phyloP scores from a whole-genome alignment of 805 yeast species.

The Saccharomycopsis sp. region DNA sequence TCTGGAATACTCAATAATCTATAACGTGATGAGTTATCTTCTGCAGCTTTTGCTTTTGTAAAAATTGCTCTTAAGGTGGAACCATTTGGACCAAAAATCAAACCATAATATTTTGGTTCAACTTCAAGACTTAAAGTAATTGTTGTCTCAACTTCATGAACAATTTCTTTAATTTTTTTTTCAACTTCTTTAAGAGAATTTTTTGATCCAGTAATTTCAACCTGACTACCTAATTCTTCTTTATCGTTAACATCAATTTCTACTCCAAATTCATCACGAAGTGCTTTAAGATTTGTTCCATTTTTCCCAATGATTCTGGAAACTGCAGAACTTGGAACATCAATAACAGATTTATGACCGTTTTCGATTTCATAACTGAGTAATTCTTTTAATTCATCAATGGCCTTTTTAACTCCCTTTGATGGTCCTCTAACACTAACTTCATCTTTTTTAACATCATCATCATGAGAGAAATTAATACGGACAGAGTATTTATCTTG shows the following conservation, averaged over 20 bases:
- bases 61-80: constrained; percentile 64
- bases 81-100: constrained; percentile 73
- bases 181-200: constrained; percentile 65
- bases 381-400: constrained; percentile 74
- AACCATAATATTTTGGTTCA: constrained; percentile 63
- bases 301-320: constrained; percentile 82
- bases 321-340: constrained; percentile 64
- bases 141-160: constrained; percentile 54
- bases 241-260: constrained; percentile 38
- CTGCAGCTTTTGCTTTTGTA: constrained; percentile 65
- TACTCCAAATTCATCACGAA: constrained; percentile 50
- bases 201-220: constrained; percentile 68
- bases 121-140: constrained; percentile 51
- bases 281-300: constrained; percentile 76
- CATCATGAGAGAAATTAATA: constrained; percentile 59
- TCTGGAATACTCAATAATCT: constrained; percentile 62
- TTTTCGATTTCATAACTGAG: constrained; percentile 81
- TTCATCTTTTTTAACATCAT: constrained; percentile 45
- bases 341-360: constrained; percentile 53
- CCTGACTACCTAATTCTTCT: constrained; percentile 39
- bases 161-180: constrained; percentile 48
- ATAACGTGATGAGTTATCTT: constrained; percentile 37
- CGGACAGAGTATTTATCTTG: constrained; percentile 80
- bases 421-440: constrained; percentile 77
- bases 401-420: constrained; percentile 73